phyloP scores from a whole-genome alignment of 306 rosid species.

The Albizia julibrissin region DNA sequence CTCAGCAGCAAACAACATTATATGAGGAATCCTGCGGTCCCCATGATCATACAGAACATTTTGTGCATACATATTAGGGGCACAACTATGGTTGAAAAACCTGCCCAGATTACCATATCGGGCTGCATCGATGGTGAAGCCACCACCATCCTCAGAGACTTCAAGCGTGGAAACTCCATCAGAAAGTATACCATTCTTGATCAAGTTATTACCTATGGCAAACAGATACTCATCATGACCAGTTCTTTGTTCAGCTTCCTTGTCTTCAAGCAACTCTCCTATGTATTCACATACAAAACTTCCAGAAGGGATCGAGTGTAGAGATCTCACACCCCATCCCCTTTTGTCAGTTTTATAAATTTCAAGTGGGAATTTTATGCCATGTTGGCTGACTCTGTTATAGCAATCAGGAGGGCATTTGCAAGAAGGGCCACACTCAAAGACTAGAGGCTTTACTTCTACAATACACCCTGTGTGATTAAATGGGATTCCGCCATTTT shows the following conservation, averaged over 20 bases:
- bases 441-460: slow-evolving; percentile 56
- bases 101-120: slow-evolving; percentile 67
- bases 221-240: slow-evolving; percentile 65
- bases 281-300: slow-evolving; percentile 71
- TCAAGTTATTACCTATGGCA: slow-evolving; percentile 53
- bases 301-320: slow-evolving; percentile 62
- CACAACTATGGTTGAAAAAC: slow-evolving; percentile 72
- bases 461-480: slow-evolving; percentile 57
- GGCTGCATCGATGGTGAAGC: slow-evolving; percentile 66
- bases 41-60: slow-evolving; percentile 65
- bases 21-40: slow-evolving; percentile 67
- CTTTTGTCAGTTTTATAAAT: slow-evolving; percentile 56
- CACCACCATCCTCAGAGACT: slow-evolving; percentile 9
- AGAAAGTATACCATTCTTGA: slow-evolving; percentile 42
- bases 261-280: slow-evolving; percentile 66
- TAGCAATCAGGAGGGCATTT: slow-evolving; percentile 60
- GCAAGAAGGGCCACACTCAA: slow-evolving; percentile 75
- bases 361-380: slow-evolving; percentile 62
- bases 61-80: slow-evolving; percentile 79
- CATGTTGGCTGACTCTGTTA: slow-evolving; percentile 64
- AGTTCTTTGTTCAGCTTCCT: slow-evolving; percentile 58
- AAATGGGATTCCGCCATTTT: slow-evolving; percentile 62
- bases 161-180: no score
- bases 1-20: slow-evolving; percentile 67
- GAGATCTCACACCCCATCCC: slow-evolving; percentile 84